Conservation (phyloP, 2,329 filamentous ascomycete genomes). For the Sporothrix phasma region DNA sequence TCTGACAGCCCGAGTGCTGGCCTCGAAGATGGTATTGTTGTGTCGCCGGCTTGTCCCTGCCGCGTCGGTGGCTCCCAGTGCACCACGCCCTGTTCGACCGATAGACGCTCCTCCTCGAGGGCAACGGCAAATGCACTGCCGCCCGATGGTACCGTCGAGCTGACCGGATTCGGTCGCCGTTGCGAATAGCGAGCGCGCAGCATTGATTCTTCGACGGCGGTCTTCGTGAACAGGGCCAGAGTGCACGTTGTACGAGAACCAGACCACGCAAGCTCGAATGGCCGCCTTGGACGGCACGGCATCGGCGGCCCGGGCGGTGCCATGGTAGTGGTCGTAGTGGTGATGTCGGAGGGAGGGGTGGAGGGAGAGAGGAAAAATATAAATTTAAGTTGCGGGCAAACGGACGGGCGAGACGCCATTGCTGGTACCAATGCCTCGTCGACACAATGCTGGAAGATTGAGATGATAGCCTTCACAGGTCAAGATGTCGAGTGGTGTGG, state of each 20-base stretch:
- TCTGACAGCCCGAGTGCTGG: background rate
- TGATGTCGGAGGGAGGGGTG: background rate
- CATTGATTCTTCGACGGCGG: slow-evolving; percentile 35
- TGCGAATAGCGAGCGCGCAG: slow-evolving; percentile 30
- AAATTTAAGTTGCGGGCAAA: background rate
- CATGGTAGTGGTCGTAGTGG: slow-evolving; percentile 4
- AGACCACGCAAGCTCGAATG: slow-evolving; percentile 36
- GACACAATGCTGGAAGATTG: no score
- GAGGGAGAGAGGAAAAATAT: background rate
- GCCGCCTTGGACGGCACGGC: slow-evolving; percentile 36
- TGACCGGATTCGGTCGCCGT: slow-evolving; percentile 31
- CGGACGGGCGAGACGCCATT: background rate
- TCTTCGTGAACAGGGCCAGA: slow-evolving; percentile 35
- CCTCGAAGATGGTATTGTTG: background rate
- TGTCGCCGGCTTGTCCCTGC: background rate
- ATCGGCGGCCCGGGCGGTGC: slow-evolving; percentile 26
- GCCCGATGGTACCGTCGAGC: slow-evolving; percentile 30
- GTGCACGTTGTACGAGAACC: slow-evolving; percentile 36
- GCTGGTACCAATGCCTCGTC: background rate
- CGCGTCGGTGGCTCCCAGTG: slow-evolving; percentile 4
- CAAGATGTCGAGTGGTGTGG: background rate
- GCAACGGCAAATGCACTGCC: slow-evolving; percentile 21
- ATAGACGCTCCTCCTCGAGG: slow-evolving; percentile 21
- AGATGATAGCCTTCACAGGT: background rate
- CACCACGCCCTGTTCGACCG: slow-evolving; percentile 4